These are phyloP conservation scores for Vachellia collinsii DNA, from an alignment of 306 rosid genomes.

Conservation along the genomic window DNA sequence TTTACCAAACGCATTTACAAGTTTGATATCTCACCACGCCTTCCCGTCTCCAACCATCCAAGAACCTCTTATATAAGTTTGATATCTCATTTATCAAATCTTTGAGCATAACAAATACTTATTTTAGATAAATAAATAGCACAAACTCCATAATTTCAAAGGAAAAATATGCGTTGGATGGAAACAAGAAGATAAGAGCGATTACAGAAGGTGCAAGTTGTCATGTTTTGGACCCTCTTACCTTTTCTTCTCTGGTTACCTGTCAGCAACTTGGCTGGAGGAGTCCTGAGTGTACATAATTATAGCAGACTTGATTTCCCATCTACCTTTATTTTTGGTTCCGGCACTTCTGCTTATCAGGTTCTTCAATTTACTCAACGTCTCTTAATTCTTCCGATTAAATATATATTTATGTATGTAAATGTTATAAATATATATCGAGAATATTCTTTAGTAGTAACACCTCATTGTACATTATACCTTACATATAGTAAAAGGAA, in stretches of 20 bases:
- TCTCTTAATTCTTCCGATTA: not conserved
- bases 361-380: constrained; percentile 15
- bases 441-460: too few relatives aligned
- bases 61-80: not conserved
- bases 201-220: not conserved
- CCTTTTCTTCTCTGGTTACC: not conserved
- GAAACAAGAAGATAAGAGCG: not conserved
- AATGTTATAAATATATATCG: too few relatives aligned
- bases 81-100: not conserved
- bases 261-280: constrained; percentile 19
- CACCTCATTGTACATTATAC: too few relatives aligned
- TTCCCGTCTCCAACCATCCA: not conserved
- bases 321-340: constrained; percentile 59
- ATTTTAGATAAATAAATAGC: not conserved
- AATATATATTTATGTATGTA: too few relatives aligned
- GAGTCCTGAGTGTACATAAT: constrained; percentile 11
- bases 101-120: not conserved
- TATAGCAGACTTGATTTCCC: constrained; percentile 70
- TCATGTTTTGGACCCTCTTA: not conserved
- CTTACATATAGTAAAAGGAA: too few relatives aligned
- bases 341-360: constrained; percentile 81
- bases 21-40: not conserved
- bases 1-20: not conserved
- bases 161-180: not conserved
- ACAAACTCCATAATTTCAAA: not conserved